Conservation (phyloP, 441 rosid species). For the Eutrema salsugineum region DNA sequence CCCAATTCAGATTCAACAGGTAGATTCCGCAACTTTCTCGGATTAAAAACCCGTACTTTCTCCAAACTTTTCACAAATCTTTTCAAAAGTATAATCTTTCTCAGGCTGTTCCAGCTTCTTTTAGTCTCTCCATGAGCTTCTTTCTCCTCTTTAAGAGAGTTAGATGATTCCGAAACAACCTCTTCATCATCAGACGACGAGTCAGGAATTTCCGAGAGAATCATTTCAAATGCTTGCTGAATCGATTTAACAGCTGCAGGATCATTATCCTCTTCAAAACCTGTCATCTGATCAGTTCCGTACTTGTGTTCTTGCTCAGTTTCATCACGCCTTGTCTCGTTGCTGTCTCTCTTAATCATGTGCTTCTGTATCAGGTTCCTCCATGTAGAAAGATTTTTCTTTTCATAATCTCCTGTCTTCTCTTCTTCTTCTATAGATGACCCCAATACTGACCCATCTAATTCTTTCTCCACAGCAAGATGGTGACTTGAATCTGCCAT, state of each 20-base stretch:
- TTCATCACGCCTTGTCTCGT: constrained; percentile 5
- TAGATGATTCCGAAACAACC: constrained; percentile 23
- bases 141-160: constrained; percentile 25
- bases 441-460: neutral
- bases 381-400: constrained; percentile 48
- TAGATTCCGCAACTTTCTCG: constrained; percentile 38
- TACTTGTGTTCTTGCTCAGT: constrained; percentile 23
- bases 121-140: constrained; percentile 32
- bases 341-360: constrained; percentile 48
- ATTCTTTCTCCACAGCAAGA: neutral
- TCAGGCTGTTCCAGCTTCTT: constrained; percentile 78
- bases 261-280: constrained; percentile 30
- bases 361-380: constrained; percentile 81
- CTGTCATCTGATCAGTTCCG: constrained; percentile 29
- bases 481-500: constrained; percentile 5
- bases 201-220: constrained; percentile 65
- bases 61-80: constrained; percentile 80
- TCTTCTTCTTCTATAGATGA: constrained; percentile 14
- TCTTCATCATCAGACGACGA: constrained; percentile 36
- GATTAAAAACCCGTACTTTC: constrained; percentile 48
- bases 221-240: constrained; percentile 73
- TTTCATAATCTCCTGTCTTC: constrained; percentile 25
- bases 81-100: constrained; percentile 64
- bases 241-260: constrained; percentile 61
- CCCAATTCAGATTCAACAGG: constrained; percentile 42